Conservation (phyloP, 176 grass and related monocot species). For the Dactylis glomerata region DNA sequence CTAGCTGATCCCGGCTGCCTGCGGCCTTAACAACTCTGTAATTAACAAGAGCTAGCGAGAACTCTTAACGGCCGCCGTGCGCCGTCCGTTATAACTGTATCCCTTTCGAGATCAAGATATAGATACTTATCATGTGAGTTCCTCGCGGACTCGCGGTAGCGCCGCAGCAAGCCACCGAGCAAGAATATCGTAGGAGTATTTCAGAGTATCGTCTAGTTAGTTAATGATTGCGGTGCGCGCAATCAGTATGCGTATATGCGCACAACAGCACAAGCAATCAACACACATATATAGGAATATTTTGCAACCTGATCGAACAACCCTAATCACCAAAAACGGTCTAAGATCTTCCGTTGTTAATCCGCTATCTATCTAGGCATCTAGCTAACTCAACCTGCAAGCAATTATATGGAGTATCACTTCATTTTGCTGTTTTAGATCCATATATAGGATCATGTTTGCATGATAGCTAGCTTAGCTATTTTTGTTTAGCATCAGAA, state of each 20-base stretch:
- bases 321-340: not conserved
- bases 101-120: not conserved
- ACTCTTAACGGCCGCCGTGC: not conserved
- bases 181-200: conserved; percentile 46
- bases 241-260: not conserved
- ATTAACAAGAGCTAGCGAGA: not conserved
- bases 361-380: not conserved
- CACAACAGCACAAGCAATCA: not conserved
- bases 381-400: not conserved
- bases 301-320: not conserved
- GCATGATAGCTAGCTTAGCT: not conserved
- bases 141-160: not conserved
- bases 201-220: not conserved
- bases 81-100: conserved; percentile 37
- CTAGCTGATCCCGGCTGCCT: not conserved
- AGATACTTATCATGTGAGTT: not conserved
- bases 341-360: not conserved
- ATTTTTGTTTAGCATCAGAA: conserved; percentile 1
- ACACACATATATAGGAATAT: not conserved
- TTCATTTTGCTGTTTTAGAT: not conserved
- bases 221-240: not conserved
- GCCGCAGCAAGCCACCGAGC: not conserved
- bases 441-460: not conserved
- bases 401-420: conserved; percentile 3
- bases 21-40: conserved; percentile 4